phyloP scores from a whole-genome alignment of 2,329 filamentous ascomycete species.

The Massarina eburnea region DNA sequence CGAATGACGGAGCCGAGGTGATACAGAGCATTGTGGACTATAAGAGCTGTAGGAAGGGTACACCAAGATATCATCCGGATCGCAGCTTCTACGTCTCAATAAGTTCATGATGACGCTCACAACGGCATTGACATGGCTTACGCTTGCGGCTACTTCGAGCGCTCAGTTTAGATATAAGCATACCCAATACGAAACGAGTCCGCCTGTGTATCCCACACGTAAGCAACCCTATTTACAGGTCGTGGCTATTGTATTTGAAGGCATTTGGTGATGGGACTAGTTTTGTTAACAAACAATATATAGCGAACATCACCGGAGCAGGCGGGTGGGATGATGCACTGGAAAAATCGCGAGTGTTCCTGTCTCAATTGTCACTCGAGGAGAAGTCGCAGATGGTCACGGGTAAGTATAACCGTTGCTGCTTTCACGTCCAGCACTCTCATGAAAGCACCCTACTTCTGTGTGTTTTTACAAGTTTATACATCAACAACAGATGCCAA shows the following conservation, averaged over 20 bases:
- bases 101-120: constrained; percentile 7
- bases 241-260: background rate
- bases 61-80: background rate
- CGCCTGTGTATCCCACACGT: constrained; percentile 32
- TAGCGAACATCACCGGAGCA: constrained; percentile 29
- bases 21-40: background rate
- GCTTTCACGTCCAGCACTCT: background rate
- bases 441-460: too few species aligned
- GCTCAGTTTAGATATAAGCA: constrained; percentile 23
- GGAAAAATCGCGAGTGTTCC: constrained; percentile 35
- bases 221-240: constrained; percentile 4
- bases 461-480: too few species aligned
- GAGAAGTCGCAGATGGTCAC: constrained; percentile 41
- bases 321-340: constrained; percentile 37
- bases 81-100: constrained; percentile 1
- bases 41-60: background rate
- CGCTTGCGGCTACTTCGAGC: constrained; percentile 8
- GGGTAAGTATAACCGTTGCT: constrained; percentile 15
- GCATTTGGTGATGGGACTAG: background rate
- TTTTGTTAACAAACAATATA: background rate
- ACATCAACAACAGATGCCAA: too few species aligned
- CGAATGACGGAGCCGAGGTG: background rate
- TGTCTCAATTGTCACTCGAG: constrained; percentile 32
- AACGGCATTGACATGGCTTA: constrained; percentile 6
- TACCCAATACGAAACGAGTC: constrained; percentile 29